These are phyloP conservation scores for Neoboletus brunneissimus DNA, from an alignment of 768 basidiomycete genomes.

Conservation along the genomic window DNA sequence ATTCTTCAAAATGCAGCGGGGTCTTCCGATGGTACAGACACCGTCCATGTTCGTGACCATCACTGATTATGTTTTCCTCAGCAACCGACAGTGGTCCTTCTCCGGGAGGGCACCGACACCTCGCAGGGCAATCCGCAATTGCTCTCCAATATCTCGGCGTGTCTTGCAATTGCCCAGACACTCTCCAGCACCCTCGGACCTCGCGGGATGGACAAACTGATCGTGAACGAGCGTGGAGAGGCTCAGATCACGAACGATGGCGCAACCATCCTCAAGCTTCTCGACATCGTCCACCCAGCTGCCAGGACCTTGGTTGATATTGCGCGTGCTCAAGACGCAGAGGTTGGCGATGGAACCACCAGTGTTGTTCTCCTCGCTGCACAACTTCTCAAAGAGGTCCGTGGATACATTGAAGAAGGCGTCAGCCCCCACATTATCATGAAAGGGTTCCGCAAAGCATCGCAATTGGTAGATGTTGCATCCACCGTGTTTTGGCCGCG, in stretches of 20 bases:
- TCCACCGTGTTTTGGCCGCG: constrained; percentile 6
- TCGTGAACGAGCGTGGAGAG: constrained; percentile 89
- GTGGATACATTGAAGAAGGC: constrained; percentile 91
- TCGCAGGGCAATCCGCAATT: constrained; percentile 93
- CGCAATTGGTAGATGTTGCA: constrained; percentile 65
- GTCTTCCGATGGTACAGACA: constrained; percentile 67
- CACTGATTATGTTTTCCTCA: constrained; percentile 34
- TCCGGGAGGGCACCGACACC: constrained; percentile 93
- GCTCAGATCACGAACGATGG: constrained; percentile 99
- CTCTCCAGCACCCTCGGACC: constrained; percentile 95
- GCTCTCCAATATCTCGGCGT: constrained; percentile 94
- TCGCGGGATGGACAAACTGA: constrained; percentile 98
- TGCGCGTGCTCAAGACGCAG: constrained; percentile 96
- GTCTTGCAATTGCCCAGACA: constrained; percentile 89
- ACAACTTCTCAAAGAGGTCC: constrained; percentile 90
- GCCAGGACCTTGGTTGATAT: constrained; percentile 98
- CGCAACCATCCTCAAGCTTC: constrained; percentile 94
- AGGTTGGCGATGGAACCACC: constrained; percentile 98
- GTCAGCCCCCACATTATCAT: constrained; percentile 97
- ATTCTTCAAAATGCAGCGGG: constrained; percentile 72
- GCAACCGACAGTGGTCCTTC: constrained; percentile 98
- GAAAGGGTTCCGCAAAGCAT: constrained; percentile 90
- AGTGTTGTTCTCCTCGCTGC: constrained; percentile 93
- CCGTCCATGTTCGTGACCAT: neutral
- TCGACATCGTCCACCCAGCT: constrained; percentile 98